Base-by-base conservation (phyloP, 768 basidiomycete species). In the Lactifluus echinatus region DNA sequence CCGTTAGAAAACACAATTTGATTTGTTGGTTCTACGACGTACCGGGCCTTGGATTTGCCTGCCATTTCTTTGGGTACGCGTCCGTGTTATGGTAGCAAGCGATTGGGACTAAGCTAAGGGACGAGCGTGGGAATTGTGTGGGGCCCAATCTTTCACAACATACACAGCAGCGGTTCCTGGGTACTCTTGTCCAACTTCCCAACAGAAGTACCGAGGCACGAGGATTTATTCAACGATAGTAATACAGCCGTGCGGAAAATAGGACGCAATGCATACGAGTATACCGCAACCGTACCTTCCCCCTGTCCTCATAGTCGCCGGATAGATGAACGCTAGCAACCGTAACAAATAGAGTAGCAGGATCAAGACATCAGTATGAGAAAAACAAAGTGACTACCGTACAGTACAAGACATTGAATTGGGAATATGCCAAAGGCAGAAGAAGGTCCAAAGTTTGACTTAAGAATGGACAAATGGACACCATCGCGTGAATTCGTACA, bases 41-140 rank as follows among this genome's bases (percentile, higher is more conserved):
- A 82, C 83, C 80, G 77, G 63, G 81, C 82, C 72, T 85, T 85
- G 34, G 76, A 70, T 66, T 83, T 84, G 55, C 68, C 70, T 53
- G 82, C 83, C 84, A 85, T 85, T 51, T n/a, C n/a, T n/a, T n/a
- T n/a, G n/a, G n/a, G n/a, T n/a, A n/a, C n/a, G n/a, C n/a, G n/a
- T n/a, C n/a, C n/a, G n/a, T n/a, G n/a, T n/a, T n/a, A n/a, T n/a
- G n/a, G n/a, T n/a, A n/a, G n/a, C n/a, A n/a, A n/a, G n/a, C n/a
- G n/a, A n/a, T n/a, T n/a, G n/a, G n/a, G n/a, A n/a, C n/a, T n/a
- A n/a, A n/a, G n/a, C n/a, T n/a, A n/a, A n/a, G n/a, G n/a, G n/a
- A n/a, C n/a, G n/a, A n/a, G n/a, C 19, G 31, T 21, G 47, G 31
- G 29, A 33, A 11, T 42, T 23, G 40, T 40, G n/a, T 42, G 40